These are phyloP conservation scores for Naganishia randhawae DNA, from an alignment of 768 basidiomycete genomes.

Conservation along the genomic window DNA sequence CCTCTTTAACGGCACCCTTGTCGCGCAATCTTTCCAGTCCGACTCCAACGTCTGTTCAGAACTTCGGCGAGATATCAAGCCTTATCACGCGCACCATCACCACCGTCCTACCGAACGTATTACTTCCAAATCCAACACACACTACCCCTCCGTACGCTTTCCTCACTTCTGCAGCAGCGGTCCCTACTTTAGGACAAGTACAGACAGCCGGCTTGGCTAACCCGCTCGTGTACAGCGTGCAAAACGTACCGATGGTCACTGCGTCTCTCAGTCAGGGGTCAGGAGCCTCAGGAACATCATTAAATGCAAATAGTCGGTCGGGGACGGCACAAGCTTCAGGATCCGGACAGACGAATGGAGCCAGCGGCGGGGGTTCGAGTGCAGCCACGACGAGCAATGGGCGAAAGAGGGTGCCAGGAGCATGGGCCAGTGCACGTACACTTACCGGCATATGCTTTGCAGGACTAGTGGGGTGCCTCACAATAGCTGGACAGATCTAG, in stretches of 20 bases:
- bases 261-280: not conserved
- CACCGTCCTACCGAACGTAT: slow-evolving; percentile 29
- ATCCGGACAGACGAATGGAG: not conserved
- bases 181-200: slow-evolving; percentile 4
- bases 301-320: not conserved
- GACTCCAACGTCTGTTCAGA: slow-evolving; percentile 25
- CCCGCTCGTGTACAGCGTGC: slow-evolving; percentile 15
- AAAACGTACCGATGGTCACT: slow-evolving; percentile 20
- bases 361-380: slow-evolving; percentile 1
- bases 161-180: slow-evolving; percentile 10
- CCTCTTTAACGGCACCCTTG: not conserved
- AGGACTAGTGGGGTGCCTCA: not conserved
- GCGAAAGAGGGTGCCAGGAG: not conserved
- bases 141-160: slow-evolving; percentile 31
- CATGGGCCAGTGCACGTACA: not conserved
- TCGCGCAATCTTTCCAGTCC: slow-evolving; percentile 6
- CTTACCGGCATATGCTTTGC: not conserved
- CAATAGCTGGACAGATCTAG: not conserved
- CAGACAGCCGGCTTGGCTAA: slow-evolving; percentile 29
- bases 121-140: slow-evolving; percentile 28
- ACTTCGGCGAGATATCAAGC: slow-evolving; percentile 4
- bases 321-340: not conserved
- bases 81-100: slow-evolving; percentile 24
- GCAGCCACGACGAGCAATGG: not conserved
- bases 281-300: not conserved